Base-by-base conservation (phyloP, 805 yeast genomes). In the Candida ortonii region DNA sequence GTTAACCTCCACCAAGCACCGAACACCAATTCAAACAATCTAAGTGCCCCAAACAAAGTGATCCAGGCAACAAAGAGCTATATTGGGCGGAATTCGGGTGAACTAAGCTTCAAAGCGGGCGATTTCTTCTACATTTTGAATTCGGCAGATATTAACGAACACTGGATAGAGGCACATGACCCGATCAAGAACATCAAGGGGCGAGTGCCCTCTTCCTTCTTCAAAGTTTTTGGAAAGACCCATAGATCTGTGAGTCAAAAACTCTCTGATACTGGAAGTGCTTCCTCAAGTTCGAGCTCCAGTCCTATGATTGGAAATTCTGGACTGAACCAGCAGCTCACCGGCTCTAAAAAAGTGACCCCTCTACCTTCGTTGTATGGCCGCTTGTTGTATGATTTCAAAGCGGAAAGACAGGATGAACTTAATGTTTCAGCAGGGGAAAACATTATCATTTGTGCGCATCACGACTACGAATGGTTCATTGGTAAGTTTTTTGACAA, bases 401-500 rank as follows among this genome's bases (percentile, higher is more conserved):
- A 68, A 41, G 97, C 97, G 5, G 88, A 84, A 49, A 59, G 79
- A 33, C 69, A 70, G 5, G 98, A 94, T 63, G 99, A 93, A 61
- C 70, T 93, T 45, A 81, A 82, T 44, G 86, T 90, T 3, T 54
- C 61, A 18, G 84, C 84, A 1, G 97, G 97, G 23, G 99, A 93
- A 51, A 82, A 84, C 50, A 73, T 93, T 43, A 84, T 89, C 19
- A 78, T 94, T 9, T 90, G 96, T 62, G 99, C 99, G 2, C 97
- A 90, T 61, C 95, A 90, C 55, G 88, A 87, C 36, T 84, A 70
- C 46, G 99, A 94, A 63, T 93, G 99, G 99, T 89, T 88, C 50
- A 93, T 93, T 40, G 97, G 97, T 5, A 93, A 93, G 58, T 96
- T 96, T 10, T 84, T 93, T 26, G 94, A 90, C 40, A 70, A 97